Base-by-base conservation (phyloP, 2,329 filamentous ascomycete species). In the Cordyceps militaris region DNA sequence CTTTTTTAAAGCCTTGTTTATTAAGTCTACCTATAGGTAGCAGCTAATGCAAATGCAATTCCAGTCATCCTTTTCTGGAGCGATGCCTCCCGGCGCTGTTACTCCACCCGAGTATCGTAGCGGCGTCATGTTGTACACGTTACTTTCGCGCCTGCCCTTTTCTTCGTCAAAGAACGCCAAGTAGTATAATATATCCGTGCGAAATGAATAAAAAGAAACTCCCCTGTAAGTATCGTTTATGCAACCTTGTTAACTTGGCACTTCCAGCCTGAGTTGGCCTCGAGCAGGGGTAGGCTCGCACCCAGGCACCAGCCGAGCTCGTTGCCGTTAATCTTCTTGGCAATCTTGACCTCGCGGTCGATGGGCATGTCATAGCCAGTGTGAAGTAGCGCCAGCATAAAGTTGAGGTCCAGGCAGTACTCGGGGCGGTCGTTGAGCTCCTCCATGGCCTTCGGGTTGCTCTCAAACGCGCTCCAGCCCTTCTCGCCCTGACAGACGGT, bases 291-390 rank as follows among this genome's bases (percentile, higher is more conserved):
- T 66, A 97, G 78, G 81, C 91, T 96, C 63, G 94, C 94, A 72
- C 94, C 94, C 68, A 99, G 79, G 76, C 93, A 97, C 94, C 94
- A 99, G 40, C 94, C 94, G 66, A 99, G 76, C 77, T 99, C 95
- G 72, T 97, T 97, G 58, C 86, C 86, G 77, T 95, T 93, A 69
- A 99, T 96, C 81, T 97, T 96, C 88, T 99, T 99, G 60, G 93
- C 94, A 69, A 97, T 96, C 80, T 89, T 93, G 63, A 99, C 91
- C 74, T 99, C 94, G 40, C 95, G 83, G 64, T 96, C 90, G 66
- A 97, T 86, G 4, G 93, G 93, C 91, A 99, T 97, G 65, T 97
- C 94, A 68, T 99, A 99, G 3, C 94, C 94, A 6, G 91, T 96
- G 73, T 97, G 92, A 56, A 97, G 77, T 58, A 99, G 79, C 26